Evolutionary conservation across 176 grass and related monocot species (phyloP).

Genomic region (Aegilops longissima): DNA sequence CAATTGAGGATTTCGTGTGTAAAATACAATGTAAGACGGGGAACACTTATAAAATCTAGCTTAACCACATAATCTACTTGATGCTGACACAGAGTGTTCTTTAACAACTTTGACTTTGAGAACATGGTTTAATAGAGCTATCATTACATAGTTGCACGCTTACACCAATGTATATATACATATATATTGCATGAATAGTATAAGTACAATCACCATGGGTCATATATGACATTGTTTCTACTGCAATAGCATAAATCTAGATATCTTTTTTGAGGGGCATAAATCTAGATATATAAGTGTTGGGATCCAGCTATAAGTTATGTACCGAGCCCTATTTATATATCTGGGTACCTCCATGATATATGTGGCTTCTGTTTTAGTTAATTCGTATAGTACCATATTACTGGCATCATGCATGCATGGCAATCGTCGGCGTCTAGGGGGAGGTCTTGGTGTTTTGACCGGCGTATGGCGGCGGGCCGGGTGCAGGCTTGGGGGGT

Average conservation of each 20-base stretch:
- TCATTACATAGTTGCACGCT: not conserved
- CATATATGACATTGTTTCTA: slow-evolving; percentile 1
- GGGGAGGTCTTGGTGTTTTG: not conserved
- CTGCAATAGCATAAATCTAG: not conserved
- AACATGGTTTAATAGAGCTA: not conserved
- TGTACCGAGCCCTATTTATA: not conserved
- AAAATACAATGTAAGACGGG: too few relatives aligned
- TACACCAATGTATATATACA: slow-evolving; percentile 6
- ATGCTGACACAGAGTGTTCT: too few relatives aligned
- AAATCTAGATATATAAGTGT: not conserved
- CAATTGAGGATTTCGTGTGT: too few relatives aligned
- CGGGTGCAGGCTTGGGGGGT: not conserved
- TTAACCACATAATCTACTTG: too few relatives aligned
- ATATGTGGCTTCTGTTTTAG: not conserved
- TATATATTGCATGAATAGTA: not conserved
- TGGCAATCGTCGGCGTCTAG: not conserved
- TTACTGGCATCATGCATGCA: not conserved
- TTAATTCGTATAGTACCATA: not conserved
- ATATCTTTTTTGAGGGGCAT: not conserved
- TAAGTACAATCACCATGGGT: not conserved
- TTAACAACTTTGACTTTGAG: too few relatives aligned
- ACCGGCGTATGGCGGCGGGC: not conserved
- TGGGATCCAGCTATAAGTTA: not conserved
- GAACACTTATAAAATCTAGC: too few relatives aligned
- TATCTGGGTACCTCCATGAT: not conserved